phyloP scores from a whole-genome alignment of 768 basidiomycete genomes.

The Mycena filopes region DNA sequence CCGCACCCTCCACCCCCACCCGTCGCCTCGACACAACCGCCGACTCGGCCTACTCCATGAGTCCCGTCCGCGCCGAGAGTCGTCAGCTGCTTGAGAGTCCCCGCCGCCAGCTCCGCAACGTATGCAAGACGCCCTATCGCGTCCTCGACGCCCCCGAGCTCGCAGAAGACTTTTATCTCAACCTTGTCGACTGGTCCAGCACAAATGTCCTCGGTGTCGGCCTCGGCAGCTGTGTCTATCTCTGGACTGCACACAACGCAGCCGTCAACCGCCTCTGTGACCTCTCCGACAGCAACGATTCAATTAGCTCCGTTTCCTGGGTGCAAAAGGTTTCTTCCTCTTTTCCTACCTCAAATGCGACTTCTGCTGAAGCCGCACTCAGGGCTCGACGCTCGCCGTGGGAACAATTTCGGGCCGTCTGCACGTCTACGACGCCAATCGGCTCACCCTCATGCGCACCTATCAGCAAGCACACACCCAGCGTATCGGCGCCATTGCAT shows the following conservation, averaged over 20 bases:
- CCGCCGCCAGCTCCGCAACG: slow-evolving; percentile 79
- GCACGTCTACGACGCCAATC: slow-evolving; percentile 93
- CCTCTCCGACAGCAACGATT: slow-evolving; percentile 71
- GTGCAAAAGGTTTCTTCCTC: slow-evolving; percentile 69
- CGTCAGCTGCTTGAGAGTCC: slow-evolving; percentile 87
- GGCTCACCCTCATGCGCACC: slow-evolving; percentile 78
- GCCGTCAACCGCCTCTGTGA: slow-evolving; percentile 94
- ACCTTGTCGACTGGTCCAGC: slow-evolving; percentile 96
- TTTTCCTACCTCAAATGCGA: not conserved
- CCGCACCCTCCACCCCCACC: slow-evolving; percentile 59
- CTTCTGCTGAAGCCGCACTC: slow-evolving; percentile 4
- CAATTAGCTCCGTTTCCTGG: slow-evolving; percentile 92
- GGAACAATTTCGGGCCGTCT: slow-evolving; percentile 91
- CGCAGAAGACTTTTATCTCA: slow-evolving; percentile 98
- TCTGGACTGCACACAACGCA: slow-evolving; percentile 96
- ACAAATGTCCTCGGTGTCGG: slow-evolving; percentile 97
- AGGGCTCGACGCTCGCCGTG: slow-evolving; percentile 90
- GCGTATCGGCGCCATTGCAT: slow-evolving; percentile 93
- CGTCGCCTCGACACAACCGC: slow-evolving; percentile 82
- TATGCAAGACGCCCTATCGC: slow-evolving; percentile 95
- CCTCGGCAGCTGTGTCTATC: slow-evolving; percentile 90
- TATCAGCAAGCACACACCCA: slow-evolving; percentile 88
- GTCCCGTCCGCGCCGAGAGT: slow-evolving; percentile 87
- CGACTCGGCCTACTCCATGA: slow-evolving; percentile 90
- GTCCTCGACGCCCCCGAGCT: slow-evolving; percentile 97